phyloP scores from a whole-genome alignment of 352 stramenopile genomes.

The Globisporangium iwayamae region DNA sequence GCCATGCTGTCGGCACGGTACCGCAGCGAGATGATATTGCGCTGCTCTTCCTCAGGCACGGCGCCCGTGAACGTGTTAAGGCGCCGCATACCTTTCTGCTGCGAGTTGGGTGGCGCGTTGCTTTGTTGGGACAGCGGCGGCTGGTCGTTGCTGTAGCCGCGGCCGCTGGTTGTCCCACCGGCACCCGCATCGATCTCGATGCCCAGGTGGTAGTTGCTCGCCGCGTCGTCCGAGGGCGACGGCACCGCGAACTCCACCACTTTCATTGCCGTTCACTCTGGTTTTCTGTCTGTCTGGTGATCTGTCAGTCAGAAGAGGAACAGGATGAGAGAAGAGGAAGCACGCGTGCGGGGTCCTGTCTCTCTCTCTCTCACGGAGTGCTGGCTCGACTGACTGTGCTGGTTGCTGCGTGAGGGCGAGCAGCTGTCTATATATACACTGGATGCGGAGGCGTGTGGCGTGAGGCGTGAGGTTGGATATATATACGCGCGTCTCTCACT shows the following conservation, averaged over 20 bases:
- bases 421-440: no score
- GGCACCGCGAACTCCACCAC: slow-evolving; percentile 66
- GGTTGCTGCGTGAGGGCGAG: no score
- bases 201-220: slow-evolving; percentile 56
- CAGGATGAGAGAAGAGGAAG: no score
- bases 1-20: slow-evolving; percentile 84
- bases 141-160: slow-evolving; percentile 13
- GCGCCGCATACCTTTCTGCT: slow-evolving; percentile 46
- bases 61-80: slow-evolving; percentile 67
- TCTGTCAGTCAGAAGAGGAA: no score
- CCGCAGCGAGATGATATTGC: slow-evolving; percentile 84
- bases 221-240: slow-evolving; percentile 53
- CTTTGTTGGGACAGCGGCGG: slow-evolving; percentile 11
- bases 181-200: slow-evolving; percentile 33
- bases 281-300: background rate
- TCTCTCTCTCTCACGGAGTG: no score
- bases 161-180: background rate
- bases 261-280: slow-evolving; percentile 28
- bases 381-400: no score
- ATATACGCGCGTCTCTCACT: no score
- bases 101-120: slow-evolving; percentile 15
- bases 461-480: no score
- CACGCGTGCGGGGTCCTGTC: no score
- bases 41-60: slow-evolving; percentile 68
- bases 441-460: no score